phyloP scores from a whole-genome alignment of 768 basidiomycete species.

The Boletus rufocinnamomeus region DNA sequence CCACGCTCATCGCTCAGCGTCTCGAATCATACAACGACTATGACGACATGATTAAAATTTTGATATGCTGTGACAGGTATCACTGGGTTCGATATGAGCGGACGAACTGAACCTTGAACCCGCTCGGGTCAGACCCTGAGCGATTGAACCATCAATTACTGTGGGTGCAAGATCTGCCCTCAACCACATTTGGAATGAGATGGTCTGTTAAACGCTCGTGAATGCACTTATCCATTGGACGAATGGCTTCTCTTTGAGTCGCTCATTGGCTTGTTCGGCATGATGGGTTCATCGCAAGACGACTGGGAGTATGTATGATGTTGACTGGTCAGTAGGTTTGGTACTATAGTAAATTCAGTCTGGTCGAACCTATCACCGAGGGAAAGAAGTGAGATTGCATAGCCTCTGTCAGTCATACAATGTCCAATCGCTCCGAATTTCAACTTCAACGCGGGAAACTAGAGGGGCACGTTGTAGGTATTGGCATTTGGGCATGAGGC shows the following conservation, averaged over 20 bases:
- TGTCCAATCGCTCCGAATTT: neutral
- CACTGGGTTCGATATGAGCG: constrained; percentile 1
- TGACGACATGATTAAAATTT: neutral
- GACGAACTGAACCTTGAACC: neutral
- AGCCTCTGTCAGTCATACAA: neutral
- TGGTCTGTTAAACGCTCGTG: neutral
- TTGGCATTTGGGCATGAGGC: neutral
- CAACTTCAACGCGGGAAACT: neutral
- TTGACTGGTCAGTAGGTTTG: neutral
- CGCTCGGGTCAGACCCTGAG: neutral
- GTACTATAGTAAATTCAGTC: neutral
- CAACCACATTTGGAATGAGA: neutral
- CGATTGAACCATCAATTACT: neutral
- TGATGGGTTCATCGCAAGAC: neutral
- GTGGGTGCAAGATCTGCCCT: neutral
- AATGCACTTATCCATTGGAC: neutral
- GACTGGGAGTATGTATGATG: neutral
- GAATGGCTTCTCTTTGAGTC: neutral
- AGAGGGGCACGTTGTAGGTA: neutral
- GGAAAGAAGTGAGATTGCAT: neutral
- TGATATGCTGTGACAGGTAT: neutral
- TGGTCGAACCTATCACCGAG: neutral
- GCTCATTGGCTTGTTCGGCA: neutral
- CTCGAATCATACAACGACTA: neutral
- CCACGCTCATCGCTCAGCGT: neutral